Percentiles rank a stretch among this genome's conserved stretches.
These are phyloP conservation scores for Ophiocordyceps unilateralis DNA, from an alignment of 2,329 filamentous ascomycete species.

Conservation along the genomic window DNA sequence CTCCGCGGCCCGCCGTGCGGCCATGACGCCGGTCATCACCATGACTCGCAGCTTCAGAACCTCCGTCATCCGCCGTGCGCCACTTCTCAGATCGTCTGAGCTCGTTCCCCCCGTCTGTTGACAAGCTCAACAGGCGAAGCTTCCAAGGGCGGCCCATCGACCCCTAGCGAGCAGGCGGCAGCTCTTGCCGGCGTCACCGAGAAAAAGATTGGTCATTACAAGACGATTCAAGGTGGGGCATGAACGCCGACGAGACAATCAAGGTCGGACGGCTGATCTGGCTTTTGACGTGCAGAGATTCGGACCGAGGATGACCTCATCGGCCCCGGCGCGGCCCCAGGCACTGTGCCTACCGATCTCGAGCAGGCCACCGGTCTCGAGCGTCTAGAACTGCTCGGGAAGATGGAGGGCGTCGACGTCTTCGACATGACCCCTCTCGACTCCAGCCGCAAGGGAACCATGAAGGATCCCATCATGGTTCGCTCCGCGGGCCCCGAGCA, in stretches of 20 bases:
- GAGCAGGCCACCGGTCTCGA: slow-evolving; percentile 95
- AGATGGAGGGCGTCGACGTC: slow-evolving; percentile 96
- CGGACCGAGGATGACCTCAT: slow-evolving; percentile 67
- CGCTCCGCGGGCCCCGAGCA: slow-evolving; percentile 91
- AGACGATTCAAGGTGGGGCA: slow-evolving; percentile 29
- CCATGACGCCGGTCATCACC: slow-evolving; percentile 33
- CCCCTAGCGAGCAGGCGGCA: slow-evolving; percentile 19
- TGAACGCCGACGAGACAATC: neutral
- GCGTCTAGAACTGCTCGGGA: slow-evolving; percentile 95
- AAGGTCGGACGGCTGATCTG: neutral
- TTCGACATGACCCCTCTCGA: slow-evolving; percentile 98
- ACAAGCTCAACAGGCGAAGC: slow-evolving; percentile 15
- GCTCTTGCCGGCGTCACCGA: slow-evolving; percentile 19
- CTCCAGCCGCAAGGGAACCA: slow-evolving; percentile 75
- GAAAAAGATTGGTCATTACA: slow-evolving; percentile 28
- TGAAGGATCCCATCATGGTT: slow-evolving; percentile 80
- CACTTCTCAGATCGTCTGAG: neutral
- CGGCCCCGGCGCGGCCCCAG: slow-evolving; percentile 62
- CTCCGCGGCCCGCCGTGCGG: slow-evolving; percentile 40
- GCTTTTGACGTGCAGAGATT: slow-evolving; percentile 46
- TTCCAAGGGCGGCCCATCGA: slow-evolving; percentile 14
- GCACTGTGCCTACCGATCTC: slow-evolving; percentile 81
- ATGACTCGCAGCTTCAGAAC: slow-evolving; percentile 42
- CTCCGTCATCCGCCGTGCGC: slow-evolving; percentile 41
- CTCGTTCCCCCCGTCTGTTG: neutral